Conservation (phyloP, 495 filamentous ascomycete genomes). For the Aspergillus avenaceus region DNA sequence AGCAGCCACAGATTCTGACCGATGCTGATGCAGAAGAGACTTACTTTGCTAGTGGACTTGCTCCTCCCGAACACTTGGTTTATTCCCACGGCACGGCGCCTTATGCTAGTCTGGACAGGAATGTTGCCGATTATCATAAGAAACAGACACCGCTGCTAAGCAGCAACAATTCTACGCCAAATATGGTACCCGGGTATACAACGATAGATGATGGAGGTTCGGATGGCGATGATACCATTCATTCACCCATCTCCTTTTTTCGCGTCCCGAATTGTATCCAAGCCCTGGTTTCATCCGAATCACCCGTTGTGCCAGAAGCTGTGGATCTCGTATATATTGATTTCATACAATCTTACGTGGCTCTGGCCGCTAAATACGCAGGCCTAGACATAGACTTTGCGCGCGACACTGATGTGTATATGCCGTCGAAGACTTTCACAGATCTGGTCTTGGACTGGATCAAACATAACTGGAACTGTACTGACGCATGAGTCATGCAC, state of each 20-base stretch:
- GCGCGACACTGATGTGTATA: conserved; percentile 56
- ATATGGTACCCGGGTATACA: conserved; percentile 75
- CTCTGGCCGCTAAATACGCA: conserved; percentile 66
- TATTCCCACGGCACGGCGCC: conserved; percentile 8
- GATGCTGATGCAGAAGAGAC: conserved; percentile 10
- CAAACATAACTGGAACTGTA: conserved; percentile 65
- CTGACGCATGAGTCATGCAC: neutral
- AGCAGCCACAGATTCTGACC: conserved; percentile 54
- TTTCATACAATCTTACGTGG: conserved; percentile 78
- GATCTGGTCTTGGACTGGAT: conserved; percentile 75
- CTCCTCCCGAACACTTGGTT: conserved; percentile 35
- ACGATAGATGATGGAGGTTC: conserved; percentile 77
- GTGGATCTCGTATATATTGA: conserved; percentile 90
- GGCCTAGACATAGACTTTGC: conserved; percentile 55
- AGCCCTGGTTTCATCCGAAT: conserved; percentile 52
- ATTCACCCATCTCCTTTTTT: conserved; percentile 70
- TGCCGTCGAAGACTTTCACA: conserved; percentile 65
- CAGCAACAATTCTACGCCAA: conserved; percentile 10
- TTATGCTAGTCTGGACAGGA: neutral
- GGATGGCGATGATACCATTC: conserved; percentile 91
- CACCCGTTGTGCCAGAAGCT: conserved; percentile 47
- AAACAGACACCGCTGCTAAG: conserved; percentile 25
- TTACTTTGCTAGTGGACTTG: conserved; percentile 20
- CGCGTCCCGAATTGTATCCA: conserved; percentile 79
- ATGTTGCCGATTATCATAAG: neutral